Base-by-base conservation (phyloP, 1,139 yeast genomes). In the Pichia sp. region DNA sequence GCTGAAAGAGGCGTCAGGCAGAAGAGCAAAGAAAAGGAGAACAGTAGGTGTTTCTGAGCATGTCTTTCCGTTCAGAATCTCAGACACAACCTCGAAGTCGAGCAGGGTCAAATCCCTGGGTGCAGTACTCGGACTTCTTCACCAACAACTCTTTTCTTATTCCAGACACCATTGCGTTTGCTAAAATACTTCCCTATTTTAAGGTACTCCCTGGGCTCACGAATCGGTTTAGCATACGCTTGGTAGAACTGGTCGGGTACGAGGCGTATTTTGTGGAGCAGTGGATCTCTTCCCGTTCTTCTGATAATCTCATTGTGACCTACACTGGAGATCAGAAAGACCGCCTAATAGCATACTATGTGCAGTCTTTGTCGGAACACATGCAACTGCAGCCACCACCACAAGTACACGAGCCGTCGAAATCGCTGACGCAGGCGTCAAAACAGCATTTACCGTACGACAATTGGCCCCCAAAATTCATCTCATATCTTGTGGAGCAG, bases 251-350 rank as follows among this genome's bases (percentile, higher is more conserved):
- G 5, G 63, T 74, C 1, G 98, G 98, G 0, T 89, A 87, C 67
- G 98, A 93, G 67, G 79, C 88, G 31, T 93, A 93, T 65, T 75
- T 93, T 49, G 96, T 92, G 11, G 98, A 93, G 67, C 97, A 92
- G 69, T 93, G 99, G 98, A 85, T 88, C 3, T 78, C 86, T 45
- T 84, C 84, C 55, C 74, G 98, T 44, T 77, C 79, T 53, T 73
- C 83, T 26, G 84, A 89, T 40, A 76, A 85, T 0, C 77, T 87
- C 7, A 85, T 92, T 30, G 82, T 93, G 0, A 82, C 95, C 0
- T 93, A 80, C 66, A 92, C 98, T 0, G 98, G 98, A 2, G 88
- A 90, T 65, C 70, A 80, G 8, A 75, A 75, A 31, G 88, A 90
- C 61, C 72, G 73, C 45, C 79, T 90, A 0, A 70, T 75, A 8